Conservation (phyloP, 805 yeast genomes). For the Candida incommunis region DNA sequence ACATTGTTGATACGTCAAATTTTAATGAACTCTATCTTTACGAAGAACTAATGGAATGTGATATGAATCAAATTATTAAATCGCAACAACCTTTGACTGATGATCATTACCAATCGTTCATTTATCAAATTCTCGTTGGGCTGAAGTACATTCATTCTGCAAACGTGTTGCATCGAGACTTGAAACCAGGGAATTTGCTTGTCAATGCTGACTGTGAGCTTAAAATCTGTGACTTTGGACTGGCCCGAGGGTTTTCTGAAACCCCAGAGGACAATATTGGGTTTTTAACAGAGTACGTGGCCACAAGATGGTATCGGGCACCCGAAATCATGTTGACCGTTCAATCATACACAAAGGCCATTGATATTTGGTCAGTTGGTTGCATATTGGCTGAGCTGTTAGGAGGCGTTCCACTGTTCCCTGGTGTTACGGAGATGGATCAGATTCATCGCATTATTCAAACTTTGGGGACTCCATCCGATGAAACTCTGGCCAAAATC, state of each 20-base stretch:
- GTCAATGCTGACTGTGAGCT: constrained; percentile 95
- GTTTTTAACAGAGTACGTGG: constrained; percentile 91
- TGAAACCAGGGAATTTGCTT: constrained; percentile 84
- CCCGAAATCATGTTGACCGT: constrained; percentile 94
- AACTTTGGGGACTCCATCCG: constrained; percentile 84
- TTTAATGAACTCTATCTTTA: constrained; percentile 88
- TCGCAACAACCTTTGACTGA: constrained; percentile 80
- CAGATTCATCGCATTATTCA: constrained; percentile 80
- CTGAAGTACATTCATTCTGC: constrained; percentile 81
- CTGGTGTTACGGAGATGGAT: constrained; percentile 93
- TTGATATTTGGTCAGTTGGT: constrained; percentile 96
- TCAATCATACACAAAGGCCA: constrained; percentile 91
- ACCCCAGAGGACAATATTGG: constrained; percentile 48
- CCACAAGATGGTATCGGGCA: constrained; percentile 97
- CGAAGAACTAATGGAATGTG: constrained; percentile 98
- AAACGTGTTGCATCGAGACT: constrained; percentile 84
- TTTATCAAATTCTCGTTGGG: constrained; percentile 87
- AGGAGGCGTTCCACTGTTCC: constrained; percentile 82
- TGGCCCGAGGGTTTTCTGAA: constrained; percentile 40
- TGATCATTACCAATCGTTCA: constrained; percentile 85
- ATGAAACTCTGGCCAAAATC: constrained; percentile 49
- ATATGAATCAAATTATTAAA: constrained; percentile 92
- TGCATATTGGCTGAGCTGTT: constrained; percentile 89
- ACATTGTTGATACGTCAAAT: constrained; percentile 62
- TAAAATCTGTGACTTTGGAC: constrained; percentile 92